Conservation (phyloP, 768 basidiomycete species). For the Serendipita sp. region DNA sequence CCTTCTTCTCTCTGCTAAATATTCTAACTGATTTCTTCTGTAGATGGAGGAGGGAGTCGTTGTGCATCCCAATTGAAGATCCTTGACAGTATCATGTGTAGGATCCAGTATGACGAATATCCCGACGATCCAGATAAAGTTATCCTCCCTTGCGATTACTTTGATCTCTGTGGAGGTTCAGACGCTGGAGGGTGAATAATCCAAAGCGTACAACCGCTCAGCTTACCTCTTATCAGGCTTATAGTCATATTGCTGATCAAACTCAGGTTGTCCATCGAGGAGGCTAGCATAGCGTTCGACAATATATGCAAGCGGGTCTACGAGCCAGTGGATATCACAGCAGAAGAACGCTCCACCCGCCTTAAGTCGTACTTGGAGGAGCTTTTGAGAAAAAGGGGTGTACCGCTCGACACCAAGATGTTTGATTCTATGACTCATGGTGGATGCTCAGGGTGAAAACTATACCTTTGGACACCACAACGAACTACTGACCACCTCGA, state of each 20-base stretch:
- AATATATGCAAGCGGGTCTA: background rate
- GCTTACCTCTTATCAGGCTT: background rate
- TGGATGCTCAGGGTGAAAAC: background rate
- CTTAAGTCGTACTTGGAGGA: background rate
- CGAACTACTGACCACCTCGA: background rate
- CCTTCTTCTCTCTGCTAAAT: too few species aligned
- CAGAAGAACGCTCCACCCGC: background rate
- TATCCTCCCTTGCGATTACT: conserved; percentile 16
- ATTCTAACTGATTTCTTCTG: too few species aligned
- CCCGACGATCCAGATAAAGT: background rate
- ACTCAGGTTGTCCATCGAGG: conserved; percentile 3
- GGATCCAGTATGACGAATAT: background rate
- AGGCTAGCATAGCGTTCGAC: conserved; percentile 2
- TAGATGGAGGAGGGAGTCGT: background rate
- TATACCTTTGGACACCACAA: background rate
- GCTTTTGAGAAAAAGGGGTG: background rate
- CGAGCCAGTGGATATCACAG: background rate
- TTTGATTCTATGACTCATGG: background rate
- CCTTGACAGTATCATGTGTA: background rate
- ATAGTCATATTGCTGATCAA: conserved; percentile 9
- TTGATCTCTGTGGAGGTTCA: conserved; percentile 19
- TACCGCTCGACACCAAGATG: background rate
- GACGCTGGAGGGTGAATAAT: conserved; percentile 16
- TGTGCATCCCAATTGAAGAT: background rate
- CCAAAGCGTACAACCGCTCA: background rate